Conservation (phyloP, 345 rosid species). For the Psidium guajava region DNA sequence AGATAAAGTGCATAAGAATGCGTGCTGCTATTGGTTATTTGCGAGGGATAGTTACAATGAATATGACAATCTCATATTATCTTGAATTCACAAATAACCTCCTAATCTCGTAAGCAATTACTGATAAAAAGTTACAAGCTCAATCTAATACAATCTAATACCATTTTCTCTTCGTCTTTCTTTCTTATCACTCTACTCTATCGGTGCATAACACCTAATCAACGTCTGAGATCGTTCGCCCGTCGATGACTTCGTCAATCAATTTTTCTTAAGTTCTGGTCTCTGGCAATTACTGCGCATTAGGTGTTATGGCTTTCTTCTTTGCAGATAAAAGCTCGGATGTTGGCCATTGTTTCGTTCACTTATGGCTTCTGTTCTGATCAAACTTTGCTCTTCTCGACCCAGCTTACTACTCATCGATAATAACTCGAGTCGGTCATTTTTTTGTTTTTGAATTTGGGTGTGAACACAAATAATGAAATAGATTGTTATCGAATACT, state of each 20-base stretch:
- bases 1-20: neutral
- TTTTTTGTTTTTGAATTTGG: neutral
- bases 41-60: neutral
- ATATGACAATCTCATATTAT: too few species aligned
- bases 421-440: neutral
- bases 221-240: neutral
- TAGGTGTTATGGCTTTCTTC: neutral
- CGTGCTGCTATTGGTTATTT: neutral
- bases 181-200: too few species aligned
- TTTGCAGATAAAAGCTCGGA: neutral
- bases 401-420: neutral
- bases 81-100: neutral
- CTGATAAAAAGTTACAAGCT: neutral
- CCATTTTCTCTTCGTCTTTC: too few species aligned
- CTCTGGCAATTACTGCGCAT: neutral
- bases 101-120: neutral
- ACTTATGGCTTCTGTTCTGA: fast-evolving
- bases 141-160: neutral
- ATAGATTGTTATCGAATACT: neutral
- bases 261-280: neutral
- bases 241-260: neutral
- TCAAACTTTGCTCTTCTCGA: neutral
- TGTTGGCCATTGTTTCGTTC: neutral
- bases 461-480: neutral
- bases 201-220: neutral